Evolutionary conservation across 2,329 filamentous ascomycete species (phyloP).

Genomic region (Penicillium sp.): DNA sequence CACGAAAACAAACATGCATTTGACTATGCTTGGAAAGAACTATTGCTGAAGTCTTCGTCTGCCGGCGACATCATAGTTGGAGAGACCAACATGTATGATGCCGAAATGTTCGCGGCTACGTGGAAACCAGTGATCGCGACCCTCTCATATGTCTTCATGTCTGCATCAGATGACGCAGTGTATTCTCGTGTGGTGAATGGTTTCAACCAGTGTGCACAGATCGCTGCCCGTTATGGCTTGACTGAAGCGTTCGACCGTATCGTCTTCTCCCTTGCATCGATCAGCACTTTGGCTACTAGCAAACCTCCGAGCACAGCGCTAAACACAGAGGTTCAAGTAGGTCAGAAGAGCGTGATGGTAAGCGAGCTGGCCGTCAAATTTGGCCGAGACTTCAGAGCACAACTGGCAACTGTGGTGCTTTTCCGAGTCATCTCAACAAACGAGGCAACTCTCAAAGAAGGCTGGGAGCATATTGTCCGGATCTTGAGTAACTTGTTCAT

Average conservation of each 20-base stretch:
- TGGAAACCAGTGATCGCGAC: conserved; percentile 96
- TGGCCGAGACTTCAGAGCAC: conserved; percentile 87
- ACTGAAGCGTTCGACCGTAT: conserved; percentile 90
- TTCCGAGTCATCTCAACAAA: conserved; percentile 89
- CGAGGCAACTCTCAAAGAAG: conserved; percentile 70
- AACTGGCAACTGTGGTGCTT: conserved; percentile 89
- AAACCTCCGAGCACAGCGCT: conserved; percentile 76
- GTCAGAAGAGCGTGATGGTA: conserved; percentile 94
- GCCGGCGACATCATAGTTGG: conserved; percentile 74
- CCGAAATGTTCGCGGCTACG: conserved; percentile 94
- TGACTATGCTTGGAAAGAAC: conserved; percentile 95
- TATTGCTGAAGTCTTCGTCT: conserved; percentile 78
- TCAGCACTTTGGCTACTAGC: conserved; percentile 81
- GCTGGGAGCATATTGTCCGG: conserved; percentile 66
- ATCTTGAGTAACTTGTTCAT: conserved; percentile 96
- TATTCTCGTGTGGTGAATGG: conserved; percentile 91
- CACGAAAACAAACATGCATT: conserved; percentile 96
- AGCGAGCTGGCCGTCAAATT: conserved; percentile 96
- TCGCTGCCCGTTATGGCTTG: conserved; percentile 80
- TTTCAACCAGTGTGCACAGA: conserved; percentile 93
- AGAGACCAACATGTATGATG: conserved; percentile 91
- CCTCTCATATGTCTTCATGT: conserved; percentile 97
- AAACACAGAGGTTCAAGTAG: conserved; percentile 93
- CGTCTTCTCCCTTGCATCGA: conserved; percentile 82
- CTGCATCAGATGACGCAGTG: conserved; percentile 92